phyloP scores from a whole-genome alignment of 2,329 filamentous ascomycete genomes.

The Blumeria hordei region DNA sequence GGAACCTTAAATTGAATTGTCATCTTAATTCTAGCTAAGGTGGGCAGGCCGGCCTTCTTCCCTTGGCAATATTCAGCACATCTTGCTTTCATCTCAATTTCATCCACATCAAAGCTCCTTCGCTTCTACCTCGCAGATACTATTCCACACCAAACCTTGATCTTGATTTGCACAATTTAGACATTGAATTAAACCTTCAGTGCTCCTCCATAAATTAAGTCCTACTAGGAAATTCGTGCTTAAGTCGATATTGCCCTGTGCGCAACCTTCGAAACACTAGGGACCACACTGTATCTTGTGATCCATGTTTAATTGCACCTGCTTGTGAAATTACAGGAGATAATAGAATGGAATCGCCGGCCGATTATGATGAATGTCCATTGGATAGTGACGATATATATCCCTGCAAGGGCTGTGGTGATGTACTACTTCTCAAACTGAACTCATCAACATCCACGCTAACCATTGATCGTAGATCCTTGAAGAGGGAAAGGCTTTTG shows the following conservation, averaged over 20 bases:
- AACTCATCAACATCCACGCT: conserved; percentile 6
- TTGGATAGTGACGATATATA: conserved; percentile 57
- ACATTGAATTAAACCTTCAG: too few relatives aligned
- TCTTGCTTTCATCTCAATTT: too few relatives aligned
- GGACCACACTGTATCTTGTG: not conserved
- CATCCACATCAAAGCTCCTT: too few relatives aligned
- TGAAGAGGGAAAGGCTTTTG: conserved; percentile 95
- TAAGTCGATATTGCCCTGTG: not conserved
- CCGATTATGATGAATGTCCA: conserved; percentile 26
- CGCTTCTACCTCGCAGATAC: too few relatives aligned
- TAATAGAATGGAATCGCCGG: conserved; percentile 27
- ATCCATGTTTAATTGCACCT: not conserved
- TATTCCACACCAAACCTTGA: too few relatives aligned
- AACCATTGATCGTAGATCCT: conserved; percentile 42
- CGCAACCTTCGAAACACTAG: not conserved
- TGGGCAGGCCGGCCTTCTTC: too few relatives aligned
- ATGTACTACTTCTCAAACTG: conserved; percentile 30
- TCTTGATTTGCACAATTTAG: too few relatives aligned
- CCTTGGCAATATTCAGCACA: too few relatives aligned
- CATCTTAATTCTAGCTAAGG: too few relatives aligned
- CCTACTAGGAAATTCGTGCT: too few relatives aligned
- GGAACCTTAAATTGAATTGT: too few relatives aligned
- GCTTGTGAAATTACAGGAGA: not conserved
- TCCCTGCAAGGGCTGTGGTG: conserved; percentile 80
- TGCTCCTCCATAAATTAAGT: too few relatives aligned